A percentile compares a stretch with the other conserved stretches of the same genome.
These are phyloP conservation scores for Emiliania huxleyi DNA, from an alignment of 78 protist species.

Conservation along the genomic window DNA sequence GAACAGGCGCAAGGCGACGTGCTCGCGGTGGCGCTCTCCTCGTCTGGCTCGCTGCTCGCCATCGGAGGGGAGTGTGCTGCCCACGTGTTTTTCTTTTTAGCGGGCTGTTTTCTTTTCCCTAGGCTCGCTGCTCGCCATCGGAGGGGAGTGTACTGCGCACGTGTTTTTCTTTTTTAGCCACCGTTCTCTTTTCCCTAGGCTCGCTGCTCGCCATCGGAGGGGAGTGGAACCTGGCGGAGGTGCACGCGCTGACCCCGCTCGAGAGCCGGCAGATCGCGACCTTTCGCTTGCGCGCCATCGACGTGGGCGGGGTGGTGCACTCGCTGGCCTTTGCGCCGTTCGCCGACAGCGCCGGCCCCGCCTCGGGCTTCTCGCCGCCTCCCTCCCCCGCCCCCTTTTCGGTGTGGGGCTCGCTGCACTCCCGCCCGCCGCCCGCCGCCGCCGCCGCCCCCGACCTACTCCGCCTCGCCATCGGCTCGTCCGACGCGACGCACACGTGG, in stretches of 20 bases:
- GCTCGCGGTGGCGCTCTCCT: neutral
- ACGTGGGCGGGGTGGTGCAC: neutral
- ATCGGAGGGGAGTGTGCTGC: neutral
- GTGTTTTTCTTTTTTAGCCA: too few relatives aligned
- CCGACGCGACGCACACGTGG: neutral
- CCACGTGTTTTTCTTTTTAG: too few relatives aligned
- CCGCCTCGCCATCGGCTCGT: neutral
- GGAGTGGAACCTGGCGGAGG: neutral
- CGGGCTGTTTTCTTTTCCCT: too few relatives aligned
- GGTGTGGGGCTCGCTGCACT: too few relatives aligned
- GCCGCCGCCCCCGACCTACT: too few relatives aligned
- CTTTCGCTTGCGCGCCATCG: neutral
- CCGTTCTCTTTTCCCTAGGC: too few relatives aligned
- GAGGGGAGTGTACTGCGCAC: too few relatives aligned
- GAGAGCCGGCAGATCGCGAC: neutral
- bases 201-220: neutral
- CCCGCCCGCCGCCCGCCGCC: too few relatives aligned
- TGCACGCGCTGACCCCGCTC: neutral
- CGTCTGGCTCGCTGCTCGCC: neutral
- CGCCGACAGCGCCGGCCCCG: neutral
- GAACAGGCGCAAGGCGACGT: neutral
- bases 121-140: too few relatives aligned
- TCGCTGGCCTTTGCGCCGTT: neutral
- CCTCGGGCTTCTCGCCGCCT: too few relatives aligned
- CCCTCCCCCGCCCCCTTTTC: too few relatives aligned